These are phyloP conservation scores for Calophaca sinica DNA, from an alignment of 306 rosid species.

Conservation along the genomic window DNA sequence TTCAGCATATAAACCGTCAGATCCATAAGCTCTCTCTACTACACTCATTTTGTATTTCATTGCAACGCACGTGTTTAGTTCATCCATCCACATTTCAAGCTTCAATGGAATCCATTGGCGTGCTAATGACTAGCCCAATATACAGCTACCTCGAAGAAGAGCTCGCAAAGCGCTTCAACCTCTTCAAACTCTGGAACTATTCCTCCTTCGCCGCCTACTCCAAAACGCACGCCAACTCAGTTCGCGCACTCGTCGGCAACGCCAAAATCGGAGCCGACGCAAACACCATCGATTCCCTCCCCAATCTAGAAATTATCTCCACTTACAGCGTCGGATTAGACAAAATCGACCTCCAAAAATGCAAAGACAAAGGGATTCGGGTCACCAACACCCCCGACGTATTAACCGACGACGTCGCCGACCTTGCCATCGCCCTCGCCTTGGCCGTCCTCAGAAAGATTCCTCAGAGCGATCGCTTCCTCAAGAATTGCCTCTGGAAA, in stretches of 20 bases:
- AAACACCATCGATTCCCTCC: constrained; percentile 56
- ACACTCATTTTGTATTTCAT: too few species aligned
- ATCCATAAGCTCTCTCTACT: too few species aligned
- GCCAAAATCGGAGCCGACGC: constrained; percentile 61
- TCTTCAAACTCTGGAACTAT: constrained; percentile 61
- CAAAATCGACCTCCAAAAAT: constrained; percentile 60
- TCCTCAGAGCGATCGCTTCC: constrained; percentile 54
- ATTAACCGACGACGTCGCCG: constrained; percentile 82
- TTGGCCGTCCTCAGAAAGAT: constrained; percentile 58
- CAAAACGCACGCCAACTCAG: constrained; percentile 40
- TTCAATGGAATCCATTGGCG: constrained; percentile 56
- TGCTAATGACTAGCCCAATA: constrained; percentile 60
- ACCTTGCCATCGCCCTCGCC: constrained; percentile 62
- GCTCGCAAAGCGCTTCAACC: constrained; percentile 64
- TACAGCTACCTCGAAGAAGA: constrained; percentile 50
- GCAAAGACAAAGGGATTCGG: constrained; percentile 57
- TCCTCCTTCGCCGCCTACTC: constrained; percentile 45
- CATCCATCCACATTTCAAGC: neutral
- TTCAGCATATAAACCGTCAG: too few species aligned
- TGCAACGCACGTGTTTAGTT: too few species aligned
- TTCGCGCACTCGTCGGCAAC: constrained; percentile 58
- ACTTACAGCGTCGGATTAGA: constrained; percentile 75
- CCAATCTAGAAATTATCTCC: constrained; percentile 63
- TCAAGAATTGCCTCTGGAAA: constrained; percentile 55
- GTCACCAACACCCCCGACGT: constrained; percentile 79